Conservation (phyloP, 202 grass and related monocot species). For the Digitaria exilis region DNA sequence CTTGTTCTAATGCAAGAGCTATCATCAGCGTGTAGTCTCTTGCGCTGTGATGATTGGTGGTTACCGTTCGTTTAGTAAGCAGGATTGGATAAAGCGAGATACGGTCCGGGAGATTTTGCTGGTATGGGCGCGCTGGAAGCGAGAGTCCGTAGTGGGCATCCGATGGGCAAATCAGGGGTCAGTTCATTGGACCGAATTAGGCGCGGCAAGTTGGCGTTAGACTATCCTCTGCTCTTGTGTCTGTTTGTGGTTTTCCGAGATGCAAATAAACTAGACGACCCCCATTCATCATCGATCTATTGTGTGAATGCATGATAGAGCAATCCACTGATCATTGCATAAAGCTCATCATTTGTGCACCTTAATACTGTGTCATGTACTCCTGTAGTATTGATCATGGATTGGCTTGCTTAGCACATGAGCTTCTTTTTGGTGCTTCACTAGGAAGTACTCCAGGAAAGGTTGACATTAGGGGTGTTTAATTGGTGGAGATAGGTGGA, state of each 20-base stretch:
- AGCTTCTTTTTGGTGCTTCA: neutral
- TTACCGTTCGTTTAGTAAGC: neutral
- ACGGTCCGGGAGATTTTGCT: constrained; percentile 31
- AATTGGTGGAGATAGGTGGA: too few relatives aligned
- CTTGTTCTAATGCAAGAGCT: neutral
- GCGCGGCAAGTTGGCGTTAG: neutral
- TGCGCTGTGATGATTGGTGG: neutral
- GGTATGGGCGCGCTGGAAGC: constrained; percentile 25
- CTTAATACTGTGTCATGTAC: neutral
- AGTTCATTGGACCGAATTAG: constrained; percentile 33
- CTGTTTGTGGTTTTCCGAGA: neutral
- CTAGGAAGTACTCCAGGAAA: too few relatives aligned
- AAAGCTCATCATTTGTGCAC: neutral
- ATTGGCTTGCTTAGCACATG: neutral
- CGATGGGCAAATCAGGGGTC: neutral
- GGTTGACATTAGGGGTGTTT: too few relatives aligned
- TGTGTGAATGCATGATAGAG: neutral
- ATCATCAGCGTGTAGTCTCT: neutral
- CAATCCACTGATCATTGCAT: neutral
- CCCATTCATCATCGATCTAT: neutral
- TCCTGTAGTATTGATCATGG: neutral
- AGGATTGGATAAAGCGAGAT: neutral
- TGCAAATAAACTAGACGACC: neutral
- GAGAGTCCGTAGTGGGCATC: constrained; percentile 27
- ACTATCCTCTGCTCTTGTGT: neutral